These are phyloP conservation scores for Syncephalastrum racemosum DNA, from an alignment of 371 early-diverging fungal genomes.

Conservation along the genomic window DNA sequence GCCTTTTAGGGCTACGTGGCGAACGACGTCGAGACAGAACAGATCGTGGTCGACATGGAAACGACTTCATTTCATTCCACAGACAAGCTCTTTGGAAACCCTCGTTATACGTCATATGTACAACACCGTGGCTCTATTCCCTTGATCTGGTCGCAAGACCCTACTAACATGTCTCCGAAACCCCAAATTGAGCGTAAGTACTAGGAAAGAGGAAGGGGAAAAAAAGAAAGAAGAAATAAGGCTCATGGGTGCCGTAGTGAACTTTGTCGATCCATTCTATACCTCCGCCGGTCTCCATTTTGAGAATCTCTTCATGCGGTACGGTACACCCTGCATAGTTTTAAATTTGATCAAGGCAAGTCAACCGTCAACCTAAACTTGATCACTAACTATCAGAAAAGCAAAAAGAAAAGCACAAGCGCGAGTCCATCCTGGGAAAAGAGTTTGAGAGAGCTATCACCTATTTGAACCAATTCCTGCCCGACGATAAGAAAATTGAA, in stretches of 20 bases:
- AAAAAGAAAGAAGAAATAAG: no score
- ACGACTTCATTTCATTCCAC: slow-evolving; percentile 79
- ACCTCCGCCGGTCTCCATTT: slow-evolving; percentile 92
- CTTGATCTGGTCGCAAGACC: slow-evolving; percentile 93
- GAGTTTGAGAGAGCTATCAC: slow-evolving; percentile 81
- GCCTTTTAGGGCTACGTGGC: slow-evolving; percentile 84
- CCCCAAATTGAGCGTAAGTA: slow-evolving; percentile 87
- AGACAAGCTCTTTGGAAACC: slow-evolving; percentile 59
- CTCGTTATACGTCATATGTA: slow-evolving; percentile 88
- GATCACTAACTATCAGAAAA: slow-evolving; percentile 8
- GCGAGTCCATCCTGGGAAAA: slow-evolving; percentile 86
- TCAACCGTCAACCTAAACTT: neutral
- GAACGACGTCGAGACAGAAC: slow-evolving; percentile 99
- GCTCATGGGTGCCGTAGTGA: slow-evolving; percentile 47
- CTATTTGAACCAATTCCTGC: slow-evolving; percentile 90
- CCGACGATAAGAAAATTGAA: slow-evolving; percentile 74
- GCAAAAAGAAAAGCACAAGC: slow-evolving; percentile 83
- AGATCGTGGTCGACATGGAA: slow-evolving; percentile 91
- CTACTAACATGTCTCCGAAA: slow-evolving; percentile 89
- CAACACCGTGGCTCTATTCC: slow-evolving; percentile 98
- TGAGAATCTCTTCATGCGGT: slow-evolving; percentile 84
- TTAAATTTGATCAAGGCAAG: slow-evolving; percentile 88
- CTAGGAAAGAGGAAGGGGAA: no score
- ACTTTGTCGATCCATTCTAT: slow-evolving; percentile 90
- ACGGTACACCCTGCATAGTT: slow-evolving; percentile 88